These are phyloP conservation scores for Agastache rugosa DNA, from an alignment of 257 asterid species.

Conservation along the genomic window DNA sequence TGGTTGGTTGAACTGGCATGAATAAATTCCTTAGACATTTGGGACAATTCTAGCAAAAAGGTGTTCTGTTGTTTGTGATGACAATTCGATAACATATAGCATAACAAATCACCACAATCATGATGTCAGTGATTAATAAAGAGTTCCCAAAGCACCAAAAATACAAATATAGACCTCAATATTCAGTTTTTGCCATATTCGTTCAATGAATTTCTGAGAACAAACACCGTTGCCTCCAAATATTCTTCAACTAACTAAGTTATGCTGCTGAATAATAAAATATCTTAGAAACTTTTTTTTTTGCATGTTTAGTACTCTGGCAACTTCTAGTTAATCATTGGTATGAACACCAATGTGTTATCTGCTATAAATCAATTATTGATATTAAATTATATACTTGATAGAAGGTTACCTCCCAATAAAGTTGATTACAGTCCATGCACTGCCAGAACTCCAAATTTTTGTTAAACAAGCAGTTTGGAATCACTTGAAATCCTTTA, in stretches of 20 bases:
- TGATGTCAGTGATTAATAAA: neutral
- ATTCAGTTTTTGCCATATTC: neutral
- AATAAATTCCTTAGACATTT: too few relatives aligned
- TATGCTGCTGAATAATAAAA: neutral
- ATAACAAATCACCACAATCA: too few relatives aligned
- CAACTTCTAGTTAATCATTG: neutral
- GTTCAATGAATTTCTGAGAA: neutral
- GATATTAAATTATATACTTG: neutral
- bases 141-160: neutral
- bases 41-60: neutral
- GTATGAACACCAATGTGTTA: neutral
- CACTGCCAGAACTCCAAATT: slow-evolving; percentile 93
- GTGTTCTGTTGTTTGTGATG: neutral
- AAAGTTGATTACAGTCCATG: slow-evolving; percentile 89
- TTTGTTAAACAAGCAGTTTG: slow-evolving; percentile 82
- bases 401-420: slow-evolving; percentile 80
- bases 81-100: too few relatives aligned
- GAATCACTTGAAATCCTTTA: slow-evolving; percentile 94
- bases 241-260: neutral
- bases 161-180: neutral
- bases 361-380: neutral
- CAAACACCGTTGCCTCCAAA: neutral
- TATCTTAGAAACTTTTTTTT: neutral
- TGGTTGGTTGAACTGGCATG: too few relatives aligned
- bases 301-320: neutral